Evolutionary conservation across 805 yeast genomes (phyloP).

Genomic region (Grigorovia humatica): DNA sequence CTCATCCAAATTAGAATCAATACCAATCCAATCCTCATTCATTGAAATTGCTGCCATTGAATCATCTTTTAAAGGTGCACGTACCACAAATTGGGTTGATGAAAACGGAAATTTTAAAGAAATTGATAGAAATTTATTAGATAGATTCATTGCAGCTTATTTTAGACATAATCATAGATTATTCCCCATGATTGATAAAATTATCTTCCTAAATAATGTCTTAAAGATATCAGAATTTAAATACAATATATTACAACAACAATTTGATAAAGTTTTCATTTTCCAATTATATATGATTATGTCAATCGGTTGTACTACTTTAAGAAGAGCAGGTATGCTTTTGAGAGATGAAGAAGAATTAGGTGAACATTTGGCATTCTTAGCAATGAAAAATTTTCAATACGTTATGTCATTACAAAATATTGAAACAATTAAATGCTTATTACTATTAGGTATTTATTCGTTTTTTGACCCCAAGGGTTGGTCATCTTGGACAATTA

Average conservation of each 20-base stretch:
- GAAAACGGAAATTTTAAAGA: constrained; percentile 20
- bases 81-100: constrained; percentile 19
- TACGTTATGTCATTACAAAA: constrained; percentile 32
- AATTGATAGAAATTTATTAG: constrained; percentile 27
- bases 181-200: constrained; percentile 35
- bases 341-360: constrained; percentile 29
- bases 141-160: constrained; percentile 34
- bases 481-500: constrained; percentile 42
- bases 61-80: constrained; percentile 24
- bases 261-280: constrained; percentile 19
- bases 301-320: constrained; percentile 45
- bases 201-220: constrained; percentile 28
- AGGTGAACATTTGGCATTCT: constrained; percentile 32
- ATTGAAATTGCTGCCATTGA: constrained; percentile 25
- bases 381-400: constrained; percentile 34
- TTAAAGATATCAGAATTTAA: constrained; percentile 25
- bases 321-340: constrained; percentile 33
- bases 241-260: constrained; percentile 14
- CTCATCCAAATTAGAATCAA: constrained; percentile 13
- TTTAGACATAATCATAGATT: constrained; percentile 36
- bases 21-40: constrained; percentile 21
- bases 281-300: constrained; percentile 44
- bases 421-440: constrained; percentile 32
- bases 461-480: constrained; percentile 43
- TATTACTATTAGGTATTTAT: constrained; percentile 38